Conservation (phyloP, 140 eudicot genomes). For the Cichorium intybus region DNA sequence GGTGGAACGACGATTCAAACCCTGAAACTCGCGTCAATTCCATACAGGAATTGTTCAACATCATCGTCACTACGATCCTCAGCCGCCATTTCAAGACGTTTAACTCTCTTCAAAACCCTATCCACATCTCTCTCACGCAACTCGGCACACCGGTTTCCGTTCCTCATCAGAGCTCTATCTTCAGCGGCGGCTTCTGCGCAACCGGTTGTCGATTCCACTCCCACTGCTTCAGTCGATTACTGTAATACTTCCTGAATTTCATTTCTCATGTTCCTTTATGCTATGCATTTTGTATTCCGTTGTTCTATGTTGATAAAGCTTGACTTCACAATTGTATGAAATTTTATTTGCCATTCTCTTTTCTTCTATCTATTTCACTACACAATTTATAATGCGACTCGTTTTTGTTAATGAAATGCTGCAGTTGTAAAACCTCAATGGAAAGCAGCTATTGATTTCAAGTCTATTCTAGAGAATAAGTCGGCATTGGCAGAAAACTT, state of each 20-base stretch:
- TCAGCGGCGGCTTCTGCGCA: conserved; percentile 35
- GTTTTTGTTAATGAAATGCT: background rate
- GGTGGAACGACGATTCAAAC: conserved; percentile 44
- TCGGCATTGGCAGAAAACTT: conserved; percentile 64
- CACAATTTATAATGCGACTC: background rate
- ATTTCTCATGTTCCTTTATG: background rate
- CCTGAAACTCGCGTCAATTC: conserved; percentile 40
- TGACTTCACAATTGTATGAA: background rate
- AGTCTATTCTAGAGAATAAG: conserved; percentile 80
- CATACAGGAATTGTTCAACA: conserved; percentile 7
- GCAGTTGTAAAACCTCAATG: conserved; percentile 67
- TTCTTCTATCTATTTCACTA: background rate
- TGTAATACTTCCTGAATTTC: conserved; percentile 27
- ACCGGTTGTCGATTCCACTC: conserved; percentile 33
- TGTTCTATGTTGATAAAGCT: background rate
- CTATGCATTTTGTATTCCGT: background rate
- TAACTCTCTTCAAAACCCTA: conserved; percentile 33
- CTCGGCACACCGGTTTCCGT: conserved; percentile 25
- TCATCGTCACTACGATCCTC: conserved; percentile 29
- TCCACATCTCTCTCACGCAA: conserved; percentile 16
- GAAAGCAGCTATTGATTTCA: conserved; percentile 91
- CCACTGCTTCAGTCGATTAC: conserved; percentile 28
- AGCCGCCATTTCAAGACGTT: conserved; percentile 23
- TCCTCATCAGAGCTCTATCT: conserved; percentile 41
- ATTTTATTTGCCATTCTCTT: background rate